These are phyloP conservation scores for Aspergillus glaucus DNA, from an alignment of 2,329 filamentous ascomycete genomes.

Conservation along the genomic window DNA sequence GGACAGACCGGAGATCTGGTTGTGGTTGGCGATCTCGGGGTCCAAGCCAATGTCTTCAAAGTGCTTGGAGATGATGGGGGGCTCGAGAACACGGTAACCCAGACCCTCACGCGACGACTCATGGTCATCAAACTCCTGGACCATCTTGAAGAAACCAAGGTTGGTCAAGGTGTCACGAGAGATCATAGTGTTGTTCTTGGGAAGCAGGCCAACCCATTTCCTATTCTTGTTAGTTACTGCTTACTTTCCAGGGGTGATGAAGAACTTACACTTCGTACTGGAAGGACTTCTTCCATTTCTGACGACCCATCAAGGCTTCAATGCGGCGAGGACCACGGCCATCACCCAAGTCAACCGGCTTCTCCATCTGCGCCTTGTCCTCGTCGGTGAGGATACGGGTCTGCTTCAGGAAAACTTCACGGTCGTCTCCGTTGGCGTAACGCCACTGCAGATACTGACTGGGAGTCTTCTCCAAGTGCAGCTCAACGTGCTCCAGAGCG, in stretches of 20 bases:
- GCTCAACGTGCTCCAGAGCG: slow-evolving; percentile 96
- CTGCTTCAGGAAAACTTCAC: slow-evolving; percentile 96
- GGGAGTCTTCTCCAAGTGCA: slow-evolving; percentile 98
- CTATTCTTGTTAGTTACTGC: slow-evolving; percentile 31
- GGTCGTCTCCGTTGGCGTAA: slow-evolving; percentile 93
- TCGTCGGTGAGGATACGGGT: slow-evolving; percentile 80
- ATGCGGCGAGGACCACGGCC: slow-evolving; percentile 71
- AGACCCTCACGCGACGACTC: slow-evolving; percentile 98
- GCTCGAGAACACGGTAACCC: slow-evolving; percentile 88
- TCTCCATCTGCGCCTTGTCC: slow-evolving; percentile 88
- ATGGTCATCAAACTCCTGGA: slow-evolving; percentile 98
- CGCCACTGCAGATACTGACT: slow-evolving; percentile 99
- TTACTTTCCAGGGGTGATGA: neutral
- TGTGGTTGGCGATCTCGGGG: slow-evolving; percentile 97
- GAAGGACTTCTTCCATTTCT: slow-evolving; percentile 99
- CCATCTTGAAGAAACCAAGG: slow-evolving; percentile 82
- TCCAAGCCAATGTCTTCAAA: slow-evolving; percentile 96
- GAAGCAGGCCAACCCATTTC: slow-evolving; percentile 83
- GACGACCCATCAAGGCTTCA: slow-evolving; percentile 86
- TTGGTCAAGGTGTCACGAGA: slow-evolving; percentile 85
- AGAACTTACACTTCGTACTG: slow-evolving; percentile 81
- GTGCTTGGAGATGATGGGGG: slow-evolving; percentile 92
- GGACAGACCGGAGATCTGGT: slow-evolving; percentile 90
- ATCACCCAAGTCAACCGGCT: slow-evolving; percentile 75
- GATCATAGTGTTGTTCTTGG: slow-evolving; percentile 88